These are phyloP conservation scores for Talaromyces sp. DNA, from an alignment of 2,329 filamentous ascomycete species.

Conservation along the genomic window DNA sequence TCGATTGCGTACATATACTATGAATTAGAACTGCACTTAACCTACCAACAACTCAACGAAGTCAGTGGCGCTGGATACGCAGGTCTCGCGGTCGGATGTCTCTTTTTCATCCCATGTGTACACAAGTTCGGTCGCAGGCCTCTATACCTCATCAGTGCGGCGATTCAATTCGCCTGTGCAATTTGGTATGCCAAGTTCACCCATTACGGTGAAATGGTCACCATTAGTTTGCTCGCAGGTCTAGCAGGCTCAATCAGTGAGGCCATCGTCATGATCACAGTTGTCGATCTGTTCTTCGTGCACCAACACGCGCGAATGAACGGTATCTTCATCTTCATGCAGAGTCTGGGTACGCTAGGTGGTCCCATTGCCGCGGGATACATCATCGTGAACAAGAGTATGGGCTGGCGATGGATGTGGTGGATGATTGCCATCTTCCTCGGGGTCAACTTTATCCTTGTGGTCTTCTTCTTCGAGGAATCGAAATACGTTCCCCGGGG, in stretches of 20 bases:
- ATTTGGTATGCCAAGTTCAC: conserved; percentile 13
- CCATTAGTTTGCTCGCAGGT: conserved; percentile 6
- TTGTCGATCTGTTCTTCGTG: conserved; percentile 17
- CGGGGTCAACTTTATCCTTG: conserved; percentile 10
- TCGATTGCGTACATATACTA: not conserved
- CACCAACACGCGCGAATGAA: conserved; percentile 18
- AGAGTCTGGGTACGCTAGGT: conserved; percentile 11
- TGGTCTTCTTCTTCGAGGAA: conserved; percentile 16
- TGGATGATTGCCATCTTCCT: conserved; percentile 11
- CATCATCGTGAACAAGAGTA: not conserved
- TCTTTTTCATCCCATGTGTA: conserved; percentile 14
- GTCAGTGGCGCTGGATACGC: conserved; percentile 6
- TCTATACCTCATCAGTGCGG: conserved; percentile 12
- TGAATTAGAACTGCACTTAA: not conserved
- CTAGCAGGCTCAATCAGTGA: conserved; percentile 8
- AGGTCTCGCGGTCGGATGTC: conserved; percentile 13
- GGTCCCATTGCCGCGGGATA: conserved; percentile 11
- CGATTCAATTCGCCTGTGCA: conserved; percentile 5
- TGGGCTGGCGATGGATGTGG: conserved; percentile 14
- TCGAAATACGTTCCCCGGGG: conserved; percentile 11
- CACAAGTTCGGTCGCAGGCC: conserved; percentile 18
- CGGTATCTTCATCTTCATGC: conserved; percentile 16
- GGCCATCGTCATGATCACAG: conserved; percentile 16
- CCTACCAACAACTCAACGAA: not conserved
- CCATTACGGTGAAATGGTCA: conserved; percentile 5